Evolutionary conservation across 495 filamentous ascomycete species (phyloP).

Genomic region (Talaromyces nanjingensis): DNA sequence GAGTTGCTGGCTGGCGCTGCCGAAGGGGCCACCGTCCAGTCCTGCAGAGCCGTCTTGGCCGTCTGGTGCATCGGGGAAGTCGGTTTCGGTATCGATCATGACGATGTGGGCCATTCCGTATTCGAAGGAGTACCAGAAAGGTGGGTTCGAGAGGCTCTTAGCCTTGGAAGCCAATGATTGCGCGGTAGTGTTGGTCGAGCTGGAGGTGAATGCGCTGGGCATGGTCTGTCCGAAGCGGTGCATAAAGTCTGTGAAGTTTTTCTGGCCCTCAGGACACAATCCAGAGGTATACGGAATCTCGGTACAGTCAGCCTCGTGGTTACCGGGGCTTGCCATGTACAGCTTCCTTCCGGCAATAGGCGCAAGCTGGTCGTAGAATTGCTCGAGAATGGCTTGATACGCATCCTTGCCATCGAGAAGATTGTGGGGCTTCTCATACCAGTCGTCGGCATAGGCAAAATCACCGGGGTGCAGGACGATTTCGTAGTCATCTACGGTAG

Average conservation of each 20-base stretch:
- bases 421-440: slow-evolving; percentile 35
- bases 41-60: slow-evolving; percentile 37
- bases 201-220: slow-evolving; percentile 40
- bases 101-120: slow-evolving; percentile 52
- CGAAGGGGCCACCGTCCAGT: slow-evolving; percentile 47
- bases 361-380: slow-evolving; percentile 46
- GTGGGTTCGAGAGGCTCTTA: slow-evolving; percentile 42
- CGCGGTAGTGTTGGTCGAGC: slow-evolving; percentile 38
- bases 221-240: slow-evolving; percentile 47
- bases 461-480: slow-evolving; percentile 52
- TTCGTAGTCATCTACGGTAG: slow-evolving; percentile 51
- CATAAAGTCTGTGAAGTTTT: slow-evolving; percentile 54
- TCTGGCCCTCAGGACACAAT: slow-evolving; percentile 49
- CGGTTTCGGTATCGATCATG: slow-evolving; percentile 53
- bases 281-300: slow-evolving; percentile 33
- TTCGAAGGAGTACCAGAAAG: slow-evolving; percentile 61
- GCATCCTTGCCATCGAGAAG: slow-evolving; percentile 30
- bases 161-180: slow-evolving; percentile 41
- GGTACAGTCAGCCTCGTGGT: slow-evolving; percentile 48
- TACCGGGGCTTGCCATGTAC: slow-evolving; percentile 51
- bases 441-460: slow-evolving; percentile 50
- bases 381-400: slow-evolving; percentile 48
- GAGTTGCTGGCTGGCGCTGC: slow-evolving; percentile 27
- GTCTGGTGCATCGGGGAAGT: slow-evolving; percentile 32
- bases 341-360: slow-evolving; percentile 34